Base-by-base conservation (phyloP, 1,139 yeast genomes). In the Wickerhamomyces sp. region DNA sequence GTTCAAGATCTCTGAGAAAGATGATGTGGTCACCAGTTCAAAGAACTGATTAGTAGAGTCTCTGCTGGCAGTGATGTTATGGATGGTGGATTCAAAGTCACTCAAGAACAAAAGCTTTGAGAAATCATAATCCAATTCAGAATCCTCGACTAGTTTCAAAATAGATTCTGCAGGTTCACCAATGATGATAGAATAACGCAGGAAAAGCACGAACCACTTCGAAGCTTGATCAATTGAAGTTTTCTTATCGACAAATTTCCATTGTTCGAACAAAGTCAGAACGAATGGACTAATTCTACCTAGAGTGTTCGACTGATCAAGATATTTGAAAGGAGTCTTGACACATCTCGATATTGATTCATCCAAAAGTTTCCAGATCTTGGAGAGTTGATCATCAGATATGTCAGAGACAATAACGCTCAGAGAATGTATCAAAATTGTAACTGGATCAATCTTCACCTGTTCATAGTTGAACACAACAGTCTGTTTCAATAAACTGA, bases 251-350 rank as follows among this genome's bases (percentile, higher is more conserved):
- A 79, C 75, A 59, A 74, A 86, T 46, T 75, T 71, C 65, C 84
- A 78, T 62, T 91, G 98, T 54, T 91, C 97, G 42, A 80, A 63
- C 6, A 89, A 59, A 0, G 85, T 79, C 37, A 85, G 75, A 2
- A 79, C 60, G 48, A 89, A 79, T 0, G 94, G 84, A 57, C 95
- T 86, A 14, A 83, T 59, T 15, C 62, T 52, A 8, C 65, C 67
- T 13, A 64, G 61, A 3, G 61, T 56, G 43, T 76, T 77, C 1
- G 87, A 72, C 48, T 72, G 59, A 59, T 91, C 98, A 45, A 88
- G 75, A 55, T 89, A 91, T 60, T 86, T 89, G 65, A 84, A 93
- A 0, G 97, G 97, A 1, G 88, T 67, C 49, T 79, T 75, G 45
- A 84, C 73, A 49, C 82, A 73, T 53, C 96, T 74, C 1, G 89